A percentile compares a stretch with the other conserved stretches of the same genome.
Conservation (phyloP, 371 early-diverging fungal species). For the Haplosporangium sp. region DNA sequence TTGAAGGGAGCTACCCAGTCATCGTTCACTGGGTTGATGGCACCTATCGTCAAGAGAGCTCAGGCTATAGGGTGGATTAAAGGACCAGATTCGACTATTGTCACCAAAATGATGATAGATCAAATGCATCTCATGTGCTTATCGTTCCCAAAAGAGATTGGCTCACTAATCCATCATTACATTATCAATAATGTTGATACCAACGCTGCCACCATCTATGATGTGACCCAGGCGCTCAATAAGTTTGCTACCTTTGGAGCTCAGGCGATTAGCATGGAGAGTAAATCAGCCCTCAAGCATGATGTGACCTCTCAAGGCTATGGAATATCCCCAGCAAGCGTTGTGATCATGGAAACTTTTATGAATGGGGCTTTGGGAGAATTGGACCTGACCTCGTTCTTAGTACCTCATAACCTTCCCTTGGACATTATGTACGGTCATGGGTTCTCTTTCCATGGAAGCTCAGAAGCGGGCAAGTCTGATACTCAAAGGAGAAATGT, state of each 20-base stretch:
- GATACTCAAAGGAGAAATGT: background rate
- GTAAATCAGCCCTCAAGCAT: background rate
- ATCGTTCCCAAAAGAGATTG: conserved; percentile 22
- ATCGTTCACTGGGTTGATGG: conserved; percentile 5
- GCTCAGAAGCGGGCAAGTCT: background rate
- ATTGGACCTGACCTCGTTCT: background rate
- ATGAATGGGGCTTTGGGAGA: background rate
- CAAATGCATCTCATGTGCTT: conserved; percentile 13
- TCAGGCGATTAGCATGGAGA: background rate
- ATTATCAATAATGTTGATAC: background rate
- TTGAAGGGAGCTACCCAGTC: background rate
- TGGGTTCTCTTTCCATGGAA: conserved; percentile 12
- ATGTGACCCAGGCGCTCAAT: background rate
- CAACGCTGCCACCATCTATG: background rate
- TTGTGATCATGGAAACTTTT: conserved; percentile 7
- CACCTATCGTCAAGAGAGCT: conserved; percentile 36
- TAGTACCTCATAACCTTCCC: background rate
- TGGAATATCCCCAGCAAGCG: background rate
- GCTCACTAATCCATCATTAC: conserved; percentile 15
- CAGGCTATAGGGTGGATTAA: conserved; percentile 24
- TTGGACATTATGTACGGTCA: conserved; percentile 1
- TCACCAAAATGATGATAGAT: conserved; percentile 2
- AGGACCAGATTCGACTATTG: conserved; percentile 37
- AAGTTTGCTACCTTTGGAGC: background rate
- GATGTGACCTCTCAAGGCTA: background rate